Percentiles rank a stretch among this genome's conserved stretches.
These are phyloP conservation scores for Epichloe sibirici DNA, from an alignment of 2,329 filamentous ascomycete genomes.

Conservation along the genomic window DNA sequence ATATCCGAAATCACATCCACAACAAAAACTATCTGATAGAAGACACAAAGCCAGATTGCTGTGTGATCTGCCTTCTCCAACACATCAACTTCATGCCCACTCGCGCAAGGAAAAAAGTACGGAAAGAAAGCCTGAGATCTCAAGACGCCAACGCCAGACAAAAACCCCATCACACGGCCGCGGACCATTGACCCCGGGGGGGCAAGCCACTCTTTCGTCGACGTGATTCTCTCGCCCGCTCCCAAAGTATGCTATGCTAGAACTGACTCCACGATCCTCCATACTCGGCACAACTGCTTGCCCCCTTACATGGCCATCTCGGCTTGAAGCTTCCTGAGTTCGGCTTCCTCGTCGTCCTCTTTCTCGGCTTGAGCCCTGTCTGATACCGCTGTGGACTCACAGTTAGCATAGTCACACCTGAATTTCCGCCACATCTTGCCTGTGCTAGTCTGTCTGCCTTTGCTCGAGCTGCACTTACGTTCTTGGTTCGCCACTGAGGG, in stretches of 20 bases:
- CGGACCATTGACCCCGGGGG: background rate
- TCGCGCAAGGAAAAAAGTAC: background rate
- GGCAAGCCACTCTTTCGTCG: background rate
- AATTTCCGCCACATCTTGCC: background rate
- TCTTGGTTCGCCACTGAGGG: conserved; percentile 64
- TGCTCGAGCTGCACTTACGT: conserved; percentile 42
- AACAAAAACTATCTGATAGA: background rate
- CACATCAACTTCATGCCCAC: background rate
- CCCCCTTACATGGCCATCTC: conserved; percentile 82
- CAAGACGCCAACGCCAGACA: conserved; percentile 22
- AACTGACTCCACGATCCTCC: background rate
- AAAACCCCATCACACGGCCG: conserved; percentile 15
- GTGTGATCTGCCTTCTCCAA: background rate
- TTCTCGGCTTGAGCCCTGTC: conserved; percentile 35
- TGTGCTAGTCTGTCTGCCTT: background rate
- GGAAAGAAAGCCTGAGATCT: conserved; percentile 3
- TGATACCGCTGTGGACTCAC: conserved; percentile 16
- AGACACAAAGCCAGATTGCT: background rate
- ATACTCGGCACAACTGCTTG: background rate
- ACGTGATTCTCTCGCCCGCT: background rate
- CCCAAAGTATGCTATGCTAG: conserved; percentile 7
- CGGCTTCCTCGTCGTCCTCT: conserved; percentile 93
- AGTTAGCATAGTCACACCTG: conserved; percentile 4
- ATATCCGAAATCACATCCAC: background rate
- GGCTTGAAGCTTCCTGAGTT: conserved; percentile 82